Conservation (phyloP, 2,329 filamentous ascomycete genomes). For the Talaromyces sp. region DNA sequence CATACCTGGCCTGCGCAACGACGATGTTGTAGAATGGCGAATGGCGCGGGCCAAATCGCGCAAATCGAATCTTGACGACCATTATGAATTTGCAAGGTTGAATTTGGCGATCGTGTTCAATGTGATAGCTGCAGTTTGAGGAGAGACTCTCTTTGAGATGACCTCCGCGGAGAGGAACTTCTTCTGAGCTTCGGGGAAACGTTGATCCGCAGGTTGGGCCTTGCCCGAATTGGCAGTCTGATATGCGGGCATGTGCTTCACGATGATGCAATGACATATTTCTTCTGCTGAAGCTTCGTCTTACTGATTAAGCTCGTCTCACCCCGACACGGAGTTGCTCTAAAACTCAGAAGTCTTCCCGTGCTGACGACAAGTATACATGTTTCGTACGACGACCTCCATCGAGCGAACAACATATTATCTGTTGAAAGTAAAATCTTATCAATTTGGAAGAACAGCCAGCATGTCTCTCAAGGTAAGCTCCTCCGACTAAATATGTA, state of each 20-base stretch:
- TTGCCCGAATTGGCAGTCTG: slow-evolving; percentile 10
- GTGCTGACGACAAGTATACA: slow-evolving; percentile 19
- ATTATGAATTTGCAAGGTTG: slow-evolving; percentile 48
- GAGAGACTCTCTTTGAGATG: not conserved
- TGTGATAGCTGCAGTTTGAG: not conserved
- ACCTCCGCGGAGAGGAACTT: not conserved
- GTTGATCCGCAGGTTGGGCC: slow-evolving; percentile 4
- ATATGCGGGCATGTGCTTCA: slow-evolving; percentile 7
- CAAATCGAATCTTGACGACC: slow-evolving; percentile 91
- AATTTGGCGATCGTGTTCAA: not conserved
- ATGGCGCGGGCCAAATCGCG: slow-evolving; percentile 86
- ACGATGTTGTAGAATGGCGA: slow-evolving; percentile 97
- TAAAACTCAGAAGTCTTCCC: not conserved
- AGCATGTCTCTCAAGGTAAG: slow-evolving; percentile 43
- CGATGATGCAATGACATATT: slow-evolving; percentile 23
- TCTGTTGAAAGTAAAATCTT: slow-evolving; percentile 5
- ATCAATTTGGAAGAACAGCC: slow-evolving; percentile 29
- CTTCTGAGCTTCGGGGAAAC: slow-evolving; percentile 8
- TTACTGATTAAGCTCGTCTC: not conserved
- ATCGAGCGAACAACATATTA: slow-evolving; percentile 10
- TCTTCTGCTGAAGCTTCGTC: not conserved
- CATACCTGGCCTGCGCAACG: slow-evolving; percentile 83
- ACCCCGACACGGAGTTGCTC: not conserved
- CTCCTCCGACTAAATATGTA: not conserved
- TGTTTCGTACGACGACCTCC: slow-evolving; percentile 24